Percentiles rank a stretch among this genome's conserved stretches.
Conservation (phyloP, 2,329 filamentous ascomycete genomes). For the Penicillium sp. region DNA sequence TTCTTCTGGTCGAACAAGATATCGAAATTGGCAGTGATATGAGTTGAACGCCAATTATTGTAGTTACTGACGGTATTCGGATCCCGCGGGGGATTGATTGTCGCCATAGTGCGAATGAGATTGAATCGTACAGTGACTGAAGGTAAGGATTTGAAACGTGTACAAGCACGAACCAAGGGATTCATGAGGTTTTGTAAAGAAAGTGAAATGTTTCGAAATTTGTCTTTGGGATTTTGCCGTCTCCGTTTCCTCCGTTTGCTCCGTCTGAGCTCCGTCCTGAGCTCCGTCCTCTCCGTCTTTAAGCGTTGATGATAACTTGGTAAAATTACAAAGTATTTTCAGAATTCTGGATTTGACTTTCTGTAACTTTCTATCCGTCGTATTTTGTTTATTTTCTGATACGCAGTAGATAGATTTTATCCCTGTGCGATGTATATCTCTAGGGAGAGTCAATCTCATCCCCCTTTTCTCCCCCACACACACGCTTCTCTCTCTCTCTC, state of each 20-base stretch:
- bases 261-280: too few species aligned
- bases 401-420: too few species aligned
- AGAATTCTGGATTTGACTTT: neutral
- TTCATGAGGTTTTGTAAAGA: slow-evolving; percentile 9
- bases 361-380: neutral
- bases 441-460: too few species aligned
- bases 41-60: slow-evolving; percentile 76
- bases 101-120: slow-evolving; percentile 37
- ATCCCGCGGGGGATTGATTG: slow-evolving; percentile 58
- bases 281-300: slow-evolving; percentile 13
- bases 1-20: slow-evolving; percentile 79
- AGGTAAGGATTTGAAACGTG: slow-evolving; percentile 3
- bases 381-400: too few species aligned
- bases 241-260: neutral
- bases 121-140: slow-evolving; percentile 6
- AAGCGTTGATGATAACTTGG: slow-evolving; percentile 9
- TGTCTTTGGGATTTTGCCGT: neutral
- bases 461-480: too few species aligned
- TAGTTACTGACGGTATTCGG: slow-evolving; percentile 93
- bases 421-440: too few species aligned
- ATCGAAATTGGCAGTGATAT: slow-evolving; percentile 75
- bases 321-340: too few species aligned
- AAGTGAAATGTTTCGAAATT: neutral
- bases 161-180: slow-evolving; percentile 5
- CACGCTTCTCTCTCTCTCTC: too few species aligned